These are phyloP conservation scores for Linum usitatissimum DNA, from an alignment of 345 rosid genomes.

Conservation along the genomic window DNA sequence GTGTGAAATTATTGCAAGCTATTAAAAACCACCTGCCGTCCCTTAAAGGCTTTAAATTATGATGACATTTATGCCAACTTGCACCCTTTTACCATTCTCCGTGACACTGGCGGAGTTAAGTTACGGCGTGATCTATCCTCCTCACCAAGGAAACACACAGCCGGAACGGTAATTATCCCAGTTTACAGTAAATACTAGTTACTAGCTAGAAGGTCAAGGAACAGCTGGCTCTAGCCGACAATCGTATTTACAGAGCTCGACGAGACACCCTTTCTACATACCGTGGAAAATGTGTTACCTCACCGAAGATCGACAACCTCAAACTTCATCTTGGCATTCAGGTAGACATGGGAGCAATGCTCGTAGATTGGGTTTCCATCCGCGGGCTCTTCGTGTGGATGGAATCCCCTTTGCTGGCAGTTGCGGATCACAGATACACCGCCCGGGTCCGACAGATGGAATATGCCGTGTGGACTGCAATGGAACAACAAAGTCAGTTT, in stretches of 20 bases:
- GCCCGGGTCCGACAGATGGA: slow-evolving; percentile 84
- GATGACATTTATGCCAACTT: no score
- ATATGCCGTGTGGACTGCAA: slow-evolving; percentile 81
- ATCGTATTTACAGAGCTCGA: slow-evolving; percentile 7
- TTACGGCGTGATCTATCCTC: no score
- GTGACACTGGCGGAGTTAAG: no score
- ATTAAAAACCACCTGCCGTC: no score
- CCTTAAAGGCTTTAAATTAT: no score
- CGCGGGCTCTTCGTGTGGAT: slow-evolving; percentile 84
- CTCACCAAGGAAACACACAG: no score
- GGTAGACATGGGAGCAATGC: slow-evolving; percentile 85
- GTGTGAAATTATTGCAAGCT: no score
- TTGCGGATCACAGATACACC: slow-evolving; percentile 82
- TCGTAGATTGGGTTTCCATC: slow-evolving; percentile 81
- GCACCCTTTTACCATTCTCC: no score
- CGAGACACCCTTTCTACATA: neutral
- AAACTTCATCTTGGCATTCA: slow-evolving; percentile 55
- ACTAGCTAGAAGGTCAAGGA: no score
- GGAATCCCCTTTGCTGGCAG: slow-evolving; percentile 94
- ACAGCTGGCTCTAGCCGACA: neutral
- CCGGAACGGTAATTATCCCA: no score
- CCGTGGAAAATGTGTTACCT: slow-evolving; percentile 11
- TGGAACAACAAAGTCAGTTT: neutral
- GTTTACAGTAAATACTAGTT: no score
- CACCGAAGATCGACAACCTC: slow-evolving; percentile 88